A percentile compares a stretch with the other conserved stretches of the same genome.
Evolutionary conservation across 257 asterid species (phyloP).

Genomic region (Jaltomata sinuosa): DNA sequence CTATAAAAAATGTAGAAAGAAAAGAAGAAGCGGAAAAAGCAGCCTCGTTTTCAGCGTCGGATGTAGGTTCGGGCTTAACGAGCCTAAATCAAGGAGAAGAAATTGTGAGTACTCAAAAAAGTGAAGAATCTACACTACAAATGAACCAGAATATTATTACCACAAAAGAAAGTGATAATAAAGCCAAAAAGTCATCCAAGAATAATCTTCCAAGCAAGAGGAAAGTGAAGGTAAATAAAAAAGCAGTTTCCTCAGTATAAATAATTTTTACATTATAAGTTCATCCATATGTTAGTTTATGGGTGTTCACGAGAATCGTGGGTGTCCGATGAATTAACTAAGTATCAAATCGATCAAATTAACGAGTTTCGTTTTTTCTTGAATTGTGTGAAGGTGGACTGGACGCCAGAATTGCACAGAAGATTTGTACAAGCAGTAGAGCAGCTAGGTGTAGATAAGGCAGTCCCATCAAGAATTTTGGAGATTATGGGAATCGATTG

Average conservation of each 20-base stretch:
- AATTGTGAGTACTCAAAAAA: conserved; percentile 11
- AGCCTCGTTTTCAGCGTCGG: conserved; percentile 25
- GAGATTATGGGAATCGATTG: conserved; percentile 94
- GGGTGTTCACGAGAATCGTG: conserved; percentile 18
- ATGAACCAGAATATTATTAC: background rate
- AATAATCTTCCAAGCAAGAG: conserved; percentile 50
- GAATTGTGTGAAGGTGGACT: conserved; percentile 63
- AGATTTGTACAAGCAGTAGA: conserved; percentile 91
- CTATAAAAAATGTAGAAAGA: conserved; percentile 14
- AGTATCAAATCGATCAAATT: background rate
- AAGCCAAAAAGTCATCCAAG: conserved; percentile 40
- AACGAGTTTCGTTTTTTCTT: background rate
- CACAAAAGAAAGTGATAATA: conserved; percentile 19
- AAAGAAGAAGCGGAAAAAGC: conserved; percentile 16
- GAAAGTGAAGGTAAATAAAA: conserved; percentile 58
- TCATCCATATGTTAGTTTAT: no score
- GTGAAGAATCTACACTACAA: conserved; percentile 8
- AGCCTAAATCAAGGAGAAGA: conserved; percentile 33
- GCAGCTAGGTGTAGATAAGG: conserved; percentile 89
- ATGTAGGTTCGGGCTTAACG: conserved; percentile 32
- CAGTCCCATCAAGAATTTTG: conserved; percentile 89
- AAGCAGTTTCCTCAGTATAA: no score
- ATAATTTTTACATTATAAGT: background rate
- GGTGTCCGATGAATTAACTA: background rate
- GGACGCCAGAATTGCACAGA: conserved; percentile 96